Evolutionary conservation across 345 rosid species (phyloP), one percentile per base, ranked within the genome.

Genomic region (Eucalyptus regnans): DNA sequence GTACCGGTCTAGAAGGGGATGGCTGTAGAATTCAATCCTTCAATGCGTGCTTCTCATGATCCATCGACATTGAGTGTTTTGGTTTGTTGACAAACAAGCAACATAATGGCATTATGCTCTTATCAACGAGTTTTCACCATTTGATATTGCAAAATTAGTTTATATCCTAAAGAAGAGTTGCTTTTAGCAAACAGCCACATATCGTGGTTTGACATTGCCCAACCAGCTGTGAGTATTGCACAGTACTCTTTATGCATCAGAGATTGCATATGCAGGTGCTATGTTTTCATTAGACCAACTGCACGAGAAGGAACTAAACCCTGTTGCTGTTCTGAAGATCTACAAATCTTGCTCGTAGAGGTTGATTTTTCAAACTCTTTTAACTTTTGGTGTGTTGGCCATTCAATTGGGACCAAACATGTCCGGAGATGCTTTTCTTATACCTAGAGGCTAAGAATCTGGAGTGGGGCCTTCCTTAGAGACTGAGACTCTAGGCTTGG

Each of bases 251-350:
- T 81, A 84, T 89, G 91, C 91, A 89, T 89, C 89, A 50, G 64
- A 44, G 87, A 83, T 89, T 87, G 91, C 91, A 89, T 84, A 89
- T 89, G 91, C 91, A 89, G 91, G 91, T 87, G 89, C 66, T 87
- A 41, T 87, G 87, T 89, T 80, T 87, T 79, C 90, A 79, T 81
- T 79, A 86, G 64, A 58, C 60, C 90, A 85, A 87, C 91, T 83
- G 89, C 91, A 64, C 87, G 68, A 87, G 91, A 89, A 56, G 91
- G 91, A 87, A 80, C 87, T 89, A 89, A 86, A 87, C 88, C 90
- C 71, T 31, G 90, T 87, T 86, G 90, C 90, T 87, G 89, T 87
- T 87, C 89, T 81, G 89, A 89, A 89, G 91, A 60, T 89, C 90
- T 89, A 87, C 91, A 80, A 88, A 87, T 80, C 91, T 89, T 89